Percentiles rank a stretch among this genome's conserved stretches.
Conservation (phyloP, 768 basidiomycete species). For the Amanita rimosa region DNA sequence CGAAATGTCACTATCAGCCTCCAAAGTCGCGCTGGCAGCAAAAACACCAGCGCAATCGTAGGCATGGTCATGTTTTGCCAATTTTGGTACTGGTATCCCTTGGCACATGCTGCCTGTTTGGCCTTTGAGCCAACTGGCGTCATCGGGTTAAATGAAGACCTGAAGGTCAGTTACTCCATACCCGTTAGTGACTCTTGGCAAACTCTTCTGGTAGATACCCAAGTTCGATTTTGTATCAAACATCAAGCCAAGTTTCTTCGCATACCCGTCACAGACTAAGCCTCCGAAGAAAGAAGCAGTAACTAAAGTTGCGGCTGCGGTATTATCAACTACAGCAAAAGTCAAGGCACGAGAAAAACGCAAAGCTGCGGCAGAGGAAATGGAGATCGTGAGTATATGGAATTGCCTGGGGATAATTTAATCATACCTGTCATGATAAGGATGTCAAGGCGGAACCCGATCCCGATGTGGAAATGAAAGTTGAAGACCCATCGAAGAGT, state of each 20-base stretch:
- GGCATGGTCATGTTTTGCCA: constrained; percentile 98
- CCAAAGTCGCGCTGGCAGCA: constrained; percentile 86
- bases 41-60: constrained; percentile 89
- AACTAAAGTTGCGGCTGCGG: constrained; percentile 87
- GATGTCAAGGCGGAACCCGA: constrained; percentile 43
- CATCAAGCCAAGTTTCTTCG: constrained; percentile 83
- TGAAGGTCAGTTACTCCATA: constrained; percentile 43
- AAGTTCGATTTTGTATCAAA: constrained; percentile 89
- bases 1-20: constrained; percentile 92
- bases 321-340: constrained; percentile 94
- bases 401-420: not conserved
- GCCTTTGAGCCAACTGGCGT: constrained; percentile 95
- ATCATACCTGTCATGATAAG: constrained; percentile 16
- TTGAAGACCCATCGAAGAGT: constrained; percentile 39
- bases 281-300: constrained; percentile 90
- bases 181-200: constrained; percentile 7
- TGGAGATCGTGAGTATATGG: constrained; percentile 62
- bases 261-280: constrained; percentile 79
- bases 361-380: constrained; percentile 76
- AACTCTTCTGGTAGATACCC: constrained; percentile 51
- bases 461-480: constrained; percentile 72
- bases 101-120: constrained; percentile 86
- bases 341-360: constrained; percentile 93
- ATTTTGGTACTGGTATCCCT: constrained; percentile 99
- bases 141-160: constrained; percentile 78